phyloP scores from a whole-genome alignment of 306 rosid genomes.

The Rosa rugosa region DNA sequence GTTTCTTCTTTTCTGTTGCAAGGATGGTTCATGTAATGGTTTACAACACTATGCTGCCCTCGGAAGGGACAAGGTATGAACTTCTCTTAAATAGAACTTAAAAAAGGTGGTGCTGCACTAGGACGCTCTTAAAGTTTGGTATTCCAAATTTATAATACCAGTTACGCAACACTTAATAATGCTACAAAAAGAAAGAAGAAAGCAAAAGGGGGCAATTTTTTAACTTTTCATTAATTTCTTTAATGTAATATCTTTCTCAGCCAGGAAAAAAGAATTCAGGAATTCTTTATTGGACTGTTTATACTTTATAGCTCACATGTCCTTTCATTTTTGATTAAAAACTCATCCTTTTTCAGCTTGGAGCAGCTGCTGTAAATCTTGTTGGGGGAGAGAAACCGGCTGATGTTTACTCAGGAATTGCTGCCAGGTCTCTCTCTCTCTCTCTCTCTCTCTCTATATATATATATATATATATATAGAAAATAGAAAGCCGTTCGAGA shows the following conservation, averaged over 20 bases:
- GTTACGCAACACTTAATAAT: background rate
- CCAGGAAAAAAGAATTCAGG: background rate
- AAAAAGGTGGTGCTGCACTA: background rate
- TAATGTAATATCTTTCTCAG: background rate
- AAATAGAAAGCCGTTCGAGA: too few species aligned
- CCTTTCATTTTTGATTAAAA: background rate
- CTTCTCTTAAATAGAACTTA: slow-evolving; percentile 15
- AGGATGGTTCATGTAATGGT: slow-evolving; percentile 99
- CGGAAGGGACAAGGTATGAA: slow-evolving; percentile 89
- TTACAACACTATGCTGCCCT: slow-evolving; percentile 98
- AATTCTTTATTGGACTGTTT: background rate
- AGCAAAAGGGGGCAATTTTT: background rate
- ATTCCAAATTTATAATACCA: background rate
- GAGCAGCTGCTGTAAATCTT: slow-evolving; percentile 97
- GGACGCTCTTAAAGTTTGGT: background rate
- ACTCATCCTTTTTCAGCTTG: slow-evolving; percentile 51
- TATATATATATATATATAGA: too few species aligned
- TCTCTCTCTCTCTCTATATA: background rate
- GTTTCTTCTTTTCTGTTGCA: slow-evolving; percentile 28
- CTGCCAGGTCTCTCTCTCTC: slow-evolving; percentile 51
- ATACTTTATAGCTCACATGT: background rate
- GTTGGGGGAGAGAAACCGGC: slow-evolving; percentile 87
- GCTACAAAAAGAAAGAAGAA: background rate
- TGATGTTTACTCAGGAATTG: slow-evolving; percentile 96
- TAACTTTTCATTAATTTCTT: background rate